Conservation (phyloP, 208 protist species). For the Trypanosoma vivax region DNA sequence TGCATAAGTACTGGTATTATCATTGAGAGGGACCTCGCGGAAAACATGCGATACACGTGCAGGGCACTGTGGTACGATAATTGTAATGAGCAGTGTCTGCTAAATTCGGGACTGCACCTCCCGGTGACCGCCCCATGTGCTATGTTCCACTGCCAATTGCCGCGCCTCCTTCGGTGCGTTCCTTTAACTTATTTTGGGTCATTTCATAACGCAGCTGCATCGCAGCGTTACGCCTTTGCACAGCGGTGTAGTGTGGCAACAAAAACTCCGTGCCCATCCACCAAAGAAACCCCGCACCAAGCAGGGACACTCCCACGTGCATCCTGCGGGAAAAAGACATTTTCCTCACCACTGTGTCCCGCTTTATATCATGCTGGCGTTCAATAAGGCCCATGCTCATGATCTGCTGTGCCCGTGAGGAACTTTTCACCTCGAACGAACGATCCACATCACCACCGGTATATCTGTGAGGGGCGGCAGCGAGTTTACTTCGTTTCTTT, state of each 20-base stretch:
- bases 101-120: too few relatives aligned
- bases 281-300: constrained; percentile 29
- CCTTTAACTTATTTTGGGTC: constrained; percentile 37
- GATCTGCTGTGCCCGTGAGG: constrained; percentile 77
- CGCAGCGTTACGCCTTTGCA: constrained; percentile 51
- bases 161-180: background rate
- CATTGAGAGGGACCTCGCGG: too few relatives aligned
- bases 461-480: constrained; percentile 37
- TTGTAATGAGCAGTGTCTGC: too few relatives aligned
- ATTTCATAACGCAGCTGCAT: constrained; percentile 60
- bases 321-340: constrained; percentile 45
- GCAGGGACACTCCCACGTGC: constrained; percentile 33
- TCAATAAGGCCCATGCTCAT: constrained; percentile 62
- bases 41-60: too few relatives aligned
- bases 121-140: too few relatives aligned
- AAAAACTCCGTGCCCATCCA: constrained; percentile 49
- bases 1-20: too few relatives aligned
- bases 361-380: constrained; percentile 55
- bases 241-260: constrained; percentile 60
- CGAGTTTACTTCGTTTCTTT: constrained; percentile 45
- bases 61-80: too few relatives aligned
- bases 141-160: too few relatives aligned
- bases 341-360: constrained; percentile 44
- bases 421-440: constrained; percentile 76
- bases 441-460: constrained; percentile 31